Base-by-base conservation (phyloP, 2,329 filamentous ascomycete species). In the Phialocephala sp. region DNA sequence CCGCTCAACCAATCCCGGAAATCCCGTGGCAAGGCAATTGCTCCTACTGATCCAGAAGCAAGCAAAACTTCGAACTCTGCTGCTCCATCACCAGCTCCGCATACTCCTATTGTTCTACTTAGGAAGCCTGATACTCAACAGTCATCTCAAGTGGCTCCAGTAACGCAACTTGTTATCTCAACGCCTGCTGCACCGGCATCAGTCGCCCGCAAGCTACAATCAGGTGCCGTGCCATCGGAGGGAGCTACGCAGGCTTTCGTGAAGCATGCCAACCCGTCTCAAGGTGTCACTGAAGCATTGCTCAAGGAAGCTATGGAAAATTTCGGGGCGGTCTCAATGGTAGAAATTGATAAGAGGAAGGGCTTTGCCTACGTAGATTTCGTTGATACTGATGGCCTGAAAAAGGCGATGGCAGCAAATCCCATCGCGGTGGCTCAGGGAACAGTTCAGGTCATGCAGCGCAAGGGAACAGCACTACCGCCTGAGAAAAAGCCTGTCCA, bases 321-420 rank as follows among this genome's bases (percentile, higher is more conserved):
- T 0, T 97, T 93, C 72, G 94, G 94, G 1, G 78, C 85, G 1
- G 86, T 97, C 55, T 87, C 87, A 0, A 90, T 88, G 70, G 92
- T 97, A 20, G 94, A 97, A 73, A 94, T 98, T 62, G 94, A 98
- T 76, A 94, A 93, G 77, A 91, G 94, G 74, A 97, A 97, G 77
- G 93, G 93, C 0, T 97, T 97, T 73, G 94, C 93, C 2, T 97
- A 97, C 76, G 90, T 97, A 45, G 92, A 97, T 69, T 98, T 97
- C 79, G 85, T 86, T 11, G 89, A 93, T 24, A 84, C 89, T 0
- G 87, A 89, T 9, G 84, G 86, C 11, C 82, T 98, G 32, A 86
- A 87, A 72, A 93, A 91, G 74, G 94, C 94, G 5, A 88, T 97
- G 74, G 85, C 88, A 18, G 91, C 91, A 14, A 96, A 93, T 74